Evolutionary conservation across 2,329 filamentous ascomycete genomes (phyloP), one percentile per base, ranked within the genome.

Genomic region (Beauveria medogensis): DNA sequence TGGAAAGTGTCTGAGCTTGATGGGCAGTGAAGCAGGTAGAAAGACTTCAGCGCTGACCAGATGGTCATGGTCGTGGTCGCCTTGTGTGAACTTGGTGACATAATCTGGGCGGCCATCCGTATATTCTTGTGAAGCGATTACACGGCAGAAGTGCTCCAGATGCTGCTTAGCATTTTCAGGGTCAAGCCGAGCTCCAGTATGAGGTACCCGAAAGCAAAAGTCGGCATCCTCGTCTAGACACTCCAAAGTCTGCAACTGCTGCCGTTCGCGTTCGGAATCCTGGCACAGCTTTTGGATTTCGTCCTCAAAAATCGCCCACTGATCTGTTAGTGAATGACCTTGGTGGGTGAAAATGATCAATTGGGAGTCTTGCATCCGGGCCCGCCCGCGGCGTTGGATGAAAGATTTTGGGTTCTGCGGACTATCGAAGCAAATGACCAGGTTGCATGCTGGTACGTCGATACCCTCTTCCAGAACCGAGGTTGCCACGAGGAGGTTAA

Each of bases 141-240:
- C 79, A 0, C 78, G 76, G 71, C 92, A 97, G 66, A 97, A 95
- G 71, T 96, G 91, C 52, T 89, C 79, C 1, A 97, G 79, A 70
- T 94, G 91, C n/a, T 79, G 73, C 53, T 87, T 83, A 1, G 91
- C 89, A 65, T 89, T 89, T 43, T 90, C 82, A 2, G 91, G 78
- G 12, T 89, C 89, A 16, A 97, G 75, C 14, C 84, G 73, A 0
- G 90, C 91, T 5, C 86, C 75, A 0, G 79, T 82, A 24, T 71
- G 64, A 24, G 74, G 63, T 5, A 82, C 72, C 18, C 67, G 65
- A 51, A 80, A 74, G n/a, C 37, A 69, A 0, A 63, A 53, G 4
- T 63, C 59, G 40, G 48, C 63, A 12, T 37, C 69, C 37, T 64
- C 68, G 55, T 70, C 70, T 0, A 66, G 64, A 2, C 80, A 74